A percentile compares a stretch with the other conserved stretches of the same genome.
These are phyloP conservation scores for Epichloe elymi DNA, from an alignment of 2,329 filamentous ascomycete species.

Conservation along the genomic window DNA sequence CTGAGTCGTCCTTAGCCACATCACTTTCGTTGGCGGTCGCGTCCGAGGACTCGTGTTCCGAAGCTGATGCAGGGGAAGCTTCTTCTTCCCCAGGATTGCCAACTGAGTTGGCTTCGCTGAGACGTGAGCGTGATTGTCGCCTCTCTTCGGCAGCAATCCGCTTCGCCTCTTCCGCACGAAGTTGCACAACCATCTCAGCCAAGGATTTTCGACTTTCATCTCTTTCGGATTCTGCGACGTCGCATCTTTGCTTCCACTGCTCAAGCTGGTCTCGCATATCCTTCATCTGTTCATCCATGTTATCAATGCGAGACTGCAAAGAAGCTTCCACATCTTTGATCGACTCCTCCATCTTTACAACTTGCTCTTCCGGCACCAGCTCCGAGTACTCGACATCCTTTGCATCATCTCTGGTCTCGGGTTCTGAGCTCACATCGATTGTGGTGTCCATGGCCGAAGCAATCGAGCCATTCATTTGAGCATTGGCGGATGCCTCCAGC, in stretches of 20 bases:
- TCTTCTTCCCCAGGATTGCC: constrained; percentile 2
- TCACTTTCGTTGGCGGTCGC: constrained; percentile 5
- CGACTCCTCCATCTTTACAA: not conserved
- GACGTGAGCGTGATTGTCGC: constrained; percentile 23
- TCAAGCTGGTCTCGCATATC: constrained; percentile 72
- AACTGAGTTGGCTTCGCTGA: constrained; percentile 1
- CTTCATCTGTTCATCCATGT: constrained; percentile 67
- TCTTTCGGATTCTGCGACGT: constrained; percentile 67
- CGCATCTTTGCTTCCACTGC: constrained; percentile 61
- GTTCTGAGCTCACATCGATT: constrained; percentile 10
- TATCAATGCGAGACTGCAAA: constrained; percentile 57
- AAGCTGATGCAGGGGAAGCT: not conserved
- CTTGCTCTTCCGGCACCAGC: not conserved
- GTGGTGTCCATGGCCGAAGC: constrained; percentile 12
- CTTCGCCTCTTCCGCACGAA: constrained; percentile 53
- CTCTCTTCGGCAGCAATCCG: constrained; percentile 30
- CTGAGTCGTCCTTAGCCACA: constrained; percentile 19
- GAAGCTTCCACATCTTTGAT: constrained; percentile 16
- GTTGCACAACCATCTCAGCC: constrained; percentile 75
- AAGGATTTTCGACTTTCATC: constrained; percentile 60
- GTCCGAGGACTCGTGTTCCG: not conserved
- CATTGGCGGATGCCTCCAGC: constrained; percentile 42
- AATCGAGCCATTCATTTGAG: constrained; percentile 17
- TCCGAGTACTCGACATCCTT: not conserved
- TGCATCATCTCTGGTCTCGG: constrained; percentile 3